phyloP scores from a whole-genome alignment of 2,329 filamentous ascomycete genomes.

The Nemania sp. region DNA sequence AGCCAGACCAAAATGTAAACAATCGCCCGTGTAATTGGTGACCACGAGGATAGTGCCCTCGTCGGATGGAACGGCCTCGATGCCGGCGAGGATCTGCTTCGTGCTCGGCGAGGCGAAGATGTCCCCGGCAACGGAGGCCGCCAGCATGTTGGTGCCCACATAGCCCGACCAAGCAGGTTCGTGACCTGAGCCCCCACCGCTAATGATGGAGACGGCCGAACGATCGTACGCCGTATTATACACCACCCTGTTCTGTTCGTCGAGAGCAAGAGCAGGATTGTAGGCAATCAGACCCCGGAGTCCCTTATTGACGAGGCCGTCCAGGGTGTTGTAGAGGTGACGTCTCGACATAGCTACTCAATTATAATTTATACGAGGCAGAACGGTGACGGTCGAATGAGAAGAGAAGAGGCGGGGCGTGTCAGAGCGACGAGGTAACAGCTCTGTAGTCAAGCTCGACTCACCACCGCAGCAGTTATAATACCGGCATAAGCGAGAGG shows the following conservation, averaged over 20 bases:
- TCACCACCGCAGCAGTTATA: background rate
- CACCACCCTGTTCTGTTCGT: conserved; percentile 55
- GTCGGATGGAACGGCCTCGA: conserved; percentile 57
- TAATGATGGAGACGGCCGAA: conserved; percentile 54
- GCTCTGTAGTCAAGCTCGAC: background rate
- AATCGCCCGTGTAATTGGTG: conserved; percentile 68
- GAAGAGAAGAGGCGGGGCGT: background rate
- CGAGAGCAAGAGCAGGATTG: conserved; percentile 54
- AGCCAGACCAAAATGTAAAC: conserved; percentile 63
- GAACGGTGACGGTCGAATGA: background rate
- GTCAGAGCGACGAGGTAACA: background rate
- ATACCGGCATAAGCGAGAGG: background rate
- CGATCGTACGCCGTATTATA: conserved; percentile 50
- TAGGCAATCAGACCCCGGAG: conserved; percentile 56
- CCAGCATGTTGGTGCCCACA: conserved; percentile 64
- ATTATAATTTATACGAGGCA: conserved; percentile 6
- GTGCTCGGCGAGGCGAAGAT: conserved; percentile 67
- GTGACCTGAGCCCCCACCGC: conserved; percentile 60
- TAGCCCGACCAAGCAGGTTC: conserved; percentile 68
- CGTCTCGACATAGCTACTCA: conserved; percentile 51
- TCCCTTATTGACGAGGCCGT: conserved; percentile 57
- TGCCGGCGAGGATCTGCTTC: conserved; percentile 63
- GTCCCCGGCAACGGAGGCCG: conserved; percentile 62
- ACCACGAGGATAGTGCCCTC: conserved; percentile 63
- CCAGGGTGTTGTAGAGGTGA: conserved; percentile 56